These are phyloP conservation scores for Pleurozium schreberi DNA, from an alignment of 225 moss, liverwort and hornwort genomes.

Conservation along the genomic window DNA sequence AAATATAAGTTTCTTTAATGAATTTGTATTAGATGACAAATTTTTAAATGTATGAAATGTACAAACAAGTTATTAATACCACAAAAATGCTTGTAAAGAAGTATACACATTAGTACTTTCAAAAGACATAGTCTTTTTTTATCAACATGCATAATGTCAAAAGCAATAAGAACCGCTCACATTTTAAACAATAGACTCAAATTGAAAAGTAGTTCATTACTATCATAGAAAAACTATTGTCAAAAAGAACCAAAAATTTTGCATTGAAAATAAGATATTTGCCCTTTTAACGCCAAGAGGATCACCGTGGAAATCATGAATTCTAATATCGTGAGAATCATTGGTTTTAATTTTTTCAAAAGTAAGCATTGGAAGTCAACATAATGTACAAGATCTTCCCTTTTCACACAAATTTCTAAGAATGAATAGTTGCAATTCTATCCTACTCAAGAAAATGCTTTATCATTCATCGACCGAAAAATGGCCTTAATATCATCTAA, in stretches of 20 bases:
- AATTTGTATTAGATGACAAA: background rate
- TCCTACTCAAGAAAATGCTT: too few species aligned
- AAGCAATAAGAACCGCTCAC: background rate
- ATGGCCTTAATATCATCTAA: too few species aligned
- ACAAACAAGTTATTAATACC: background rate
- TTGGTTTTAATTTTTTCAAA: too few species aligned
- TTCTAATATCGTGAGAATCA: too few species aligned
- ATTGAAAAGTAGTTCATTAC: background rate
- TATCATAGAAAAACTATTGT: too few species aligned
- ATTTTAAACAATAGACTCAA: background rate
- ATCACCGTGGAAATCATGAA: too few species aligned
- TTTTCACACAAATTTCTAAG: too few species aligned
- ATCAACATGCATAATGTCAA: background rate
- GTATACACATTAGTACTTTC: background rate
- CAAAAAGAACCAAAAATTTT: background rate
- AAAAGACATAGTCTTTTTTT: rapidly evolving
- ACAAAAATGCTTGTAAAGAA: background rate
- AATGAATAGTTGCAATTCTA: too few species aligned
- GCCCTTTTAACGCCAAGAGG: too few species aligned
- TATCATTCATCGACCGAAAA: too few species aligned
- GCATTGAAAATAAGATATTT: background rate
- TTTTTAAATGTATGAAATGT: background rate
- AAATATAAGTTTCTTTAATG: background rate
- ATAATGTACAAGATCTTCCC: too few species aligned
- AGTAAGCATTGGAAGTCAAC: too few species aligned